Percentiles rank a stretch among this genome's conserved stretches.
phyloP scores from a whole-genome alignment of 768 basidiomycete species.

The Leccinum ochraceum region DNA sequence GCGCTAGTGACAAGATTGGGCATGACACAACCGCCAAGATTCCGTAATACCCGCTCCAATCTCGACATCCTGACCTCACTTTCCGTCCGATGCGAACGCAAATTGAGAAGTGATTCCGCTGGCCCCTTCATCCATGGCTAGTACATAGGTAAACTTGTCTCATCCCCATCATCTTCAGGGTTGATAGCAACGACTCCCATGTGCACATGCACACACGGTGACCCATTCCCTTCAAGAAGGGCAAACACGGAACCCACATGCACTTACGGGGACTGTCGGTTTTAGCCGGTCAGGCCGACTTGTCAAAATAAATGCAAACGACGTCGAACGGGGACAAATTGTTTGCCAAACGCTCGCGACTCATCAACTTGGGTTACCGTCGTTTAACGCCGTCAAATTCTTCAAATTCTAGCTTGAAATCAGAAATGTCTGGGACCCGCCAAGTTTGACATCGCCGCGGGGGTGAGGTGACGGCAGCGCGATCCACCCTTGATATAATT shows the following conservation, averaged over 20 bases:
- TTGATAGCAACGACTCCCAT: conserved; percentile 1
- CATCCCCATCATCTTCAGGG: conserved; percentile 12
- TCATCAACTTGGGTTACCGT: neutral
- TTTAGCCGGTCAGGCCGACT: neutral
- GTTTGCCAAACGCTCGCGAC: neutral
- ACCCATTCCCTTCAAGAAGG: neutral
- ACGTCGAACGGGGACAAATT: too few species aligned
- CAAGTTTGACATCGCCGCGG: neutral
- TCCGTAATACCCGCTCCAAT: conserved; percentile 18
- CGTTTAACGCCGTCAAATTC: neutral
- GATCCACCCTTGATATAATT: neutral
- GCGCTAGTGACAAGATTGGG: neutral
- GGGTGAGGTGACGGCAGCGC: neutral
- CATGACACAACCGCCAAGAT: conserved; percentile 10
- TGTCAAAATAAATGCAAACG: neutral
- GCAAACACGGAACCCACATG: neutral
- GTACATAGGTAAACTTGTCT: neutral
- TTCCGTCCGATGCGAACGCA: conserved; percentile 9
- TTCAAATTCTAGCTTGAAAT: neutral
- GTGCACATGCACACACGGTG: neutral
- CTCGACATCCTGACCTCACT: neutral
- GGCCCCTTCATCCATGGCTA: neutral
- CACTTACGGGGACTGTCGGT: neutral
- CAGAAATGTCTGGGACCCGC: too few species aligned
- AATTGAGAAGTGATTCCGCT: neutral